Base-by-base conservation (phyloP, 306 rosid species). In the Citrullus amarus region DNA sequence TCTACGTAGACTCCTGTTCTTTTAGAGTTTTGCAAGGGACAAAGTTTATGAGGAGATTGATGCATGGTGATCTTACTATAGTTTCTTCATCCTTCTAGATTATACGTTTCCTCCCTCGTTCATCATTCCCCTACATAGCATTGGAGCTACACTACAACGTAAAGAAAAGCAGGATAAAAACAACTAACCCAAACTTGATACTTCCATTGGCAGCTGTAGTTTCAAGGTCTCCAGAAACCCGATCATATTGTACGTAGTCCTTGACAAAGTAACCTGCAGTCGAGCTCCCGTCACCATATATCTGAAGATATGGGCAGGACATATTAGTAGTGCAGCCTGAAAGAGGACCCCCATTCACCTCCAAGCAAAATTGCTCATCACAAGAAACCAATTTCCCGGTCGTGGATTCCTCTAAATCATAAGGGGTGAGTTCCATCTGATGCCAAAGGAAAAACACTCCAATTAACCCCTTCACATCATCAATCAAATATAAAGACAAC, bases 281-380 rank as follows among this genome's bases (percentile, higher is more conserved):
- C 76, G 97, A 92, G 88, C 91, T 95, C 16, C 99, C 99, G 75
- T 95, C 99, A 46, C 93, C 97, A 78, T 92, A 95, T 84, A 91
- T 88, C 92, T 91, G 97, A 57, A 91, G 86, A 88, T 95, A 95
- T 15, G 97, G 97, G 80, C 99, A 95, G 56, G 97, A 54, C 74
- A 75, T 79, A 79, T 92, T 95, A 72, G 81, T 48, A 10, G 72
- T 84, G 83, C 99, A 95, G 43, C 93, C 97, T 34, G 86, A 55
- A 53, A 95, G 85, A 12, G 85, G 92, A 85, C 97, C 98, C 30
- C 87, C 92, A 55, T 89, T 95, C 43, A 89, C 80, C 87, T 88
- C 97, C 82, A 88, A 81, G 86, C 99, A 95, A 46, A 95, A 85
- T 38, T 83, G 90, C 75, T 88, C 89, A 82, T 88, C 87, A 82